Conservation (phyloP, 257 asterid species). For the Pogostemon cablin region DNA sequence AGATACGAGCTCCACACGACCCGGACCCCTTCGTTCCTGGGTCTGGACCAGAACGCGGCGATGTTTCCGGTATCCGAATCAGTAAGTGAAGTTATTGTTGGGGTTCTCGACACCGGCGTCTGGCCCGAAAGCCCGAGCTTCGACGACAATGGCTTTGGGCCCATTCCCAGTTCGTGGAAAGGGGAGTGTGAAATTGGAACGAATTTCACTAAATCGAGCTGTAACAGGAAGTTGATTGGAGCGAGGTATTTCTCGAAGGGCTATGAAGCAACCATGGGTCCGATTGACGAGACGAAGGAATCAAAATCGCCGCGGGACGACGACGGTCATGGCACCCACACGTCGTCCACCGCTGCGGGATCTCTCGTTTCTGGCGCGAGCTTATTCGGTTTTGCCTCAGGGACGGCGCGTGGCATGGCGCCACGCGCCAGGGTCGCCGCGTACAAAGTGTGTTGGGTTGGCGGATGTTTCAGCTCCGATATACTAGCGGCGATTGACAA, state of each 20-base stretch:
- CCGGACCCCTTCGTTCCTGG: conserved; percentile 77
- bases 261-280: conserved; percentile 74
- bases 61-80: conserved; percentile 61
- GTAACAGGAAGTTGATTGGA: conserved; percentile 79
- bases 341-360: conserved; percentile 86
- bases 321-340: conserved; percentile 96
- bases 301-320: conserved; percentile 84
- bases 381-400: conserved; percentile 74
- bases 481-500: conserved; percentile 81
- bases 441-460: conserved; percentile 84
- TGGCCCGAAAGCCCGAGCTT: conserved; percentile 97
- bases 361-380: conserved; percentile 65
- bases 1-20: conserved; percentile 88
- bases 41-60: conserved; percentile 63
- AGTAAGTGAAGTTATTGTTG: conserved; percentile 64
- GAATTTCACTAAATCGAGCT: conserved; percentile 54
- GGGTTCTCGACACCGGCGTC: conserved; percentile 81
- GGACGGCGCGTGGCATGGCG: conserved; percentile 97
- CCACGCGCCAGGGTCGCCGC: conserved; percentile 69
- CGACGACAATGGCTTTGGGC: conserved; percentile 68
- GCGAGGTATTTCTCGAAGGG: conserved; percentile 75
- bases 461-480: conserved; percentile 87
- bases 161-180: conserved; percentile 74
- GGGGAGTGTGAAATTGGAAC: conserved; percentile 76
- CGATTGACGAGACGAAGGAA: conserved; percentile 65